Evolutionary conservation across 1,139 yeast genomes (phyloP), one percentile per base, ranked within the genome.

Genomic region (Suhomyces guaymorum): DNA sequence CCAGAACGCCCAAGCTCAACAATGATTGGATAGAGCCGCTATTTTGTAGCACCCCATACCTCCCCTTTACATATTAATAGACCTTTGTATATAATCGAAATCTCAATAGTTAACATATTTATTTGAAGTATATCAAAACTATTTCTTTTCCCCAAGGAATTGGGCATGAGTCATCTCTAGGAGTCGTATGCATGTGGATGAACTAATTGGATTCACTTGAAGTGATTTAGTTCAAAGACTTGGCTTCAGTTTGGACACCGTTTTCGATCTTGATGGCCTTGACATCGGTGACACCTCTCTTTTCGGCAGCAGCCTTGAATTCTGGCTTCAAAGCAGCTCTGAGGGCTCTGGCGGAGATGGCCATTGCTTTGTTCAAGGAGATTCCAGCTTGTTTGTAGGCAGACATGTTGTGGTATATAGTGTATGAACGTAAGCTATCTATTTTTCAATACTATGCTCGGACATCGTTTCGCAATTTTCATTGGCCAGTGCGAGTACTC

Each of bases 301-400:
- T 75, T 55, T 83, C 87, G 51, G 82, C 86, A 49, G 73, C 77
- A 46, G 78, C 82, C 64, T 85, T 86, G 63, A 79, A 65, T 56
- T 90, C 96, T 51, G 90, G 82, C 76, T 92, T 92, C 63, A 92
- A 79, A 37, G 97, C 83, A 54, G 77, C 74, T 73, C 97, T 89
- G 57, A 88, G 78, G 46, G 95, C 78, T 63, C 80, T 82, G 61
- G 97, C 96, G 54, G 96, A 87, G 59, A 92, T 78, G 52, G 96
- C 80, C 66, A 90, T 75, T 68, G 92, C 92, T 66, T 82, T 86
- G 85, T 87, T 87, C 73, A 84, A 80, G 50, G 90, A 76, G 59
- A 83, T 77, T 58, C 94, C 94, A 54, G 90, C 92, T 74, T 83
- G 85, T 75, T 83, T 82, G 84, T 85, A 82, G 63, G 80, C 76